phyloP scores from a whole-genome alignment of 768 basidiomycete species.

The Leccinum disarticulatum region DNA sequence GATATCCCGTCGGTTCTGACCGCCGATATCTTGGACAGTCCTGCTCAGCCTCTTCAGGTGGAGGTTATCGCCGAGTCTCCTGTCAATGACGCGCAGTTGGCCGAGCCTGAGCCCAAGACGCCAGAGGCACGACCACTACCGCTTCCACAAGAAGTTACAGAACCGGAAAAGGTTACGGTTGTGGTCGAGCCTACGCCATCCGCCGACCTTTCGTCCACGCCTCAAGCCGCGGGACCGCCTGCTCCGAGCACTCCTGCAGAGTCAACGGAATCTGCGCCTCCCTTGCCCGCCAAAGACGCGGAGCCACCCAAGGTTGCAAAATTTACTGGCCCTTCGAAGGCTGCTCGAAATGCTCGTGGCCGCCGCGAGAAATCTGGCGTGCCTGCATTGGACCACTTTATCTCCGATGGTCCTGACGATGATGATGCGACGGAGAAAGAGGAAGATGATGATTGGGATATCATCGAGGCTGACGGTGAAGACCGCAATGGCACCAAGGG shows the following conservation, averaged over 20 bases:
- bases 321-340: conserved; percentile 12
- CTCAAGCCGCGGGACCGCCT: conserved; percentile 14
- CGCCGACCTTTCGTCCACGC: conserved; percentile 16
- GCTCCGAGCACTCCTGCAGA: conserved; percentile 5
- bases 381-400: conserved; percentile 71
- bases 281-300: conserved; percentile 32
- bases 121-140: conserved; percentile 61
- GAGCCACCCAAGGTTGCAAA: conserved; percentile 29
- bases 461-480: conserved; percentile 81
- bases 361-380: conserved; percentile 84
- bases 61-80: conserved; percentile 38
- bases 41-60: conserved; percentile 26
- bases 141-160: conserved; percentile 30
- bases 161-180: conserved; percentile 13
- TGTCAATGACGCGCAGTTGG: conserved; percentile 30
- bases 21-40: conserved; percentile 21
- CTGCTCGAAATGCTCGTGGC: conserved; percentile 35
- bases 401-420: conserved; percentile 53
- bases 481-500: conserved; percentile 81
- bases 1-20: conserved; percentile 31
- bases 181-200: conserved; percentile 18
- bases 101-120: conserved; percentile 69
- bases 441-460: conserved; percentile 90
- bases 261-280: conserved; percentile 25
- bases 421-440: conserved; percentile 41